Percentiles rank a stretch among this genome's conserved stretches.
These are phyloP conservation scores for Mycena maculata DNA, from an alignment of 768 basidiomycete species.

Conservation along the genomic window DNA sequence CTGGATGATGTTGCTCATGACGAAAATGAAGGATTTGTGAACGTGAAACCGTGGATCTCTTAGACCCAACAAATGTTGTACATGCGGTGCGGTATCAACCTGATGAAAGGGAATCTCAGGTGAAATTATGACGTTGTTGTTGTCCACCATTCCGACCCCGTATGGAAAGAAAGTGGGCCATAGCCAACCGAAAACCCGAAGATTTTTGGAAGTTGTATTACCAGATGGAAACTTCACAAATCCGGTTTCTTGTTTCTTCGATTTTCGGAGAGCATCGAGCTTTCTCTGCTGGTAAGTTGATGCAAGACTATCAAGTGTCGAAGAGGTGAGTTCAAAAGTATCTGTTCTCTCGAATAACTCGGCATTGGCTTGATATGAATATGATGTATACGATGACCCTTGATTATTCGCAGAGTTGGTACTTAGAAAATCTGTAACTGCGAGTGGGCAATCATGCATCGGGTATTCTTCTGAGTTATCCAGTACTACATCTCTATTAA, in stretches of 20 bases:
- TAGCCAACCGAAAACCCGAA: slow-evolving; percentile 30
- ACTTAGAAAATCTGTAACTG: slow-evolving; percentile 16
- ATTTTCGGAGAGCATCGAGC: slow-evolving; percentile 13
- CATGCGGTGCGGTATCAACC: slow-evolving; percentile 20
- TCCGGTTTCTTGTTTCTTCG: slow-evolving; percentile 11
- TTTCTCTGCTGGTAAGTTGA: slow-evolving; percentile 33
- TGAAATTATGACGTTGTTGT: slow-evolving; percentile 11
- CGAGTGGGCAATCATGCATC: no score
- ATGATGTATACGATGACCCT: slow-evolving; percentile 32
- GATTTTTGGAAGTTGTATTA: slow-evolving; percentile 34
- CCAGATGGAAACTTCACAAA: no score
- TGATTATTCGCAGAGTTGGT: slow-evolving; percentile 25
- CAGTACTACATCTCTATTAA: no score
- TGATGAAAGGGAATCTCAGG: slow-evolving; percentile 14
- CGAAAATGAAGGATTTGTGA: no score
- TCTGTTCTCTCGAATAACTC: slow-evolving; percentile 17
- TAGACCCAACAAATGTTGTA: slow-evolving; percentile 27
- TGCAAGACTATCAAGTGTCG: slow-evolving; percentile 26
- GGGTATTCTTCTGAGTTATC: no score
- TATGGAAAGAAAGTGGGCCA: slow-evolving; percentile 40
- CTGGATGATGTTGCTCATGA: no score
- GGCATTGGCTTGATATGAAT: slow-evolving; percentile 31
- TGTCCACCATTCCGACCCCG: no score
- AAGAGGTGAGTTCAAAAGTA: slow-evolving; percentile 15
- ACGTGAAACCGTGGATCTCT: slow-evolving; percentile 24